Conservation (phyloP, 78 protist species). For the Trichosphaerium sp. region DNA sequence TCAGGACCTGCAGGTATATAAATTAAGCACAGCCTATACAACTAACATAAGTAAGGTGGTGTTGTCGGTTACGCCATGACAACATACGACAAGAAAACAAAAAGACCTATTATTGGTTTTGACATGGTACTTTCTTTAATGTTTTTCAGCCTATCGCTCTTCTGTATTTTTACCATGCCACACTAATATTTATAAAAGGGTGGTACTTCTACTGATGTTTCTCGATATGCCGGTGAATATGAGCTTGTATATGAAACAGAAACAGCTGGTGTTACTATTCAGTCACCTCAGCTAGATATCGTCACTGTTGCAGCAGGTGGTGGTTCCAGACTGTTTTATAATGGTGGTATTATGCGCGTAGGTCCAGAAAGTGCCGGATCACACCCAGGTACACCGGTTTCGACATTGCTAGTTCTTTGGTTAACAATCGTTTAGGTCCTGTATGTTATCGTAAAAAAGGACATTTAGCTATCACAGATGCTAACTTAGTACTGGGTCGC, state of each 20-base stretch:
- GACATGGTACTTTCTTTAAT: slow-evolving; percentile 63
- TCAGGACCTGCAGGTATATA: slow-evolving; percentile 65
- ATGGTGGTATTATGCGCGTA: slow-evolving; percentile 56
- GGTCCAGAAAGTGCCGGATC: slow-evolving; percentile 90
- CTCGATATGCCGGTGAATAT: slow-evolving; percentile 41
- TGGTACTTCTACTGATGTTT: slow-evolving; percentile 91
- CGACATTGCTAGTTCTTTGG: neutral
- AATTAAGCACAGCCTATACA: neutral
- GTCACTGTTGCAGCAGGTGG: slow-evolving; percentile 95
- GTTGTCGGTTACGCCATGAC: slow-evolving; percentile 82
- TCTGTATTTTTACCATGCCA: too few relatives aligned
- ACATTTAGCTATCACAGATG: slow-evolving; percentile 79
- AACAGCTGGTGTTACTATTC: slow-evolving; percentile 81
- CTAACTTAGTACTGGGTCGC: slow-evolving; percentile 80
- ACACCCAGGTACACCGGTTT: slow-evolving; percentile 32
- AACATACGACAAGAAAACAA: slow-evolving; percentile 17
- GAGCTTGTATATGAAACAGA: slow-evolving; percentile 81
- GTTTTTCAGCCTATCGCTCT: neutral
- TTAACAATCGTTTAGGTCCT: slow-evolving; percentile 54
- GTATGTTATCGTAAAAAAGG: slow-evolving; percentile 91
- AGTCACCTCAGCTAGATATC: slow-evolving; percentile 88
- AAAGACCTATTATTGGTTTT: slow-evolving; percentile 74
- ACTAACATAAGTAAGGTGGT: slow-evolving; percentile 77
- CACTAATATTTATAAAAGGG: slow-evolving; percentile 49
- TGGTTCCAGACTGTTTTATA: slow-evolving; percentile 71